Conservation (phyloP, 441 rosid genomes). For the Adansonia gregorii region DNA sequence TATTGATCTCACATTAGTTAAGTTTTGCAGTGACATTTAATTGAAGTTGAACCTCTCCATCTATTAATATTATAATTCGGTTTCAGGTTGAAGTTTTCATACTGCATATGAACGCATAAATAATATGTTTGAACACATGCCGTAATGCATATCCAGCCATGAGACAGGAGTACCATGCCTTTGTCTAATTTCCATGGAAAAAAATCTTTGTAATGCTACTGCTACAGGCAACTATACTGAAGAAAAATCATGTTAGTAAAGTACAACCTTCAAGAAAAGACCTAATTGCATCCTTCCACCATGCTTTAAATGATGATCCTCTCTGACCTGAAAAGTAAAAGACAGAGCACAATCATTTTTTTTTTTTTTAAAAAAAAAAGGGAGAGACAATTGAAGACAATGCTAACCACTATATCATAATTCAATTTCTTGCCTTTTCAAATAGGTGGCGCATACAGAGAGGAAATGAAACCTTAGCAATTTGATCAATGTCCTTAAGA, state of each 20-base stretch:
- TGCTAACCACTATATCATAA: constrained; percentile 10
- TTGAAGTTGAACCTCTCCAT: constrained; percentile 16
- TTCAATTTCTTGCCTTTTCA: constrained; percentile 58
- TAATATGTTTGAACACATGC: constrained; percentile 18
- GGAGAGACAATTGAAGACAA: constrained; percentile 14
- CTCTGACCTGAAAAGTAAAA: constrained; percentile 64
- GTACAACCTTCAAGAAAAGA: constrained; percentile 81
- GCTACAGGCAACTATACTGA: constrained; percentile 11
- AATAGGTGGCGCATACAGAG: constrained; percentile 83
- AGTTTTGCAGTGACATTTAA: background rate
- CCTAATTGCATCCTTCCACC: constrained; percentile 98
- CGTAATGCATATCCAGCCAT: background rate
- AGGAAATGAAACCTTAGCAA: constrained; percentile 83
- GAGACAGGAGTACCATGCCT: background rate
- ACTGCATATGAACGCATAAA: background rate
- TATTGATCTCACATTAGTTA: background rate
- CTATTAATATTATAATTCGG: background rate
- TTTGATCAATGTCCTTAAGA: constrained; percentile 75
- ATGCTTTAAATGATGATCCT: constrained; percentile 95
- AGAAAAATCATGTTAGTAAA: constrained; percentile 19
- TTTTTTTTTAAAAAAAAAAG: background rate
- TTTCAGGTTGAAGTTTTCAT: background rate
- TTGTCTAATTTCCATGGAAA: background rate
- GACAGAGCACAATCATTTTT: background rate
- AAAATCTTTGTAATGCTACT: constrained; percentile 14